A percentile compares a stretch with the other conserved stretches of the same genome.
These are phyloP conservation scores for Rheum nobile DNA, from an alignment of 148 eudicot species.

Conservation along the genomic window DNA sequence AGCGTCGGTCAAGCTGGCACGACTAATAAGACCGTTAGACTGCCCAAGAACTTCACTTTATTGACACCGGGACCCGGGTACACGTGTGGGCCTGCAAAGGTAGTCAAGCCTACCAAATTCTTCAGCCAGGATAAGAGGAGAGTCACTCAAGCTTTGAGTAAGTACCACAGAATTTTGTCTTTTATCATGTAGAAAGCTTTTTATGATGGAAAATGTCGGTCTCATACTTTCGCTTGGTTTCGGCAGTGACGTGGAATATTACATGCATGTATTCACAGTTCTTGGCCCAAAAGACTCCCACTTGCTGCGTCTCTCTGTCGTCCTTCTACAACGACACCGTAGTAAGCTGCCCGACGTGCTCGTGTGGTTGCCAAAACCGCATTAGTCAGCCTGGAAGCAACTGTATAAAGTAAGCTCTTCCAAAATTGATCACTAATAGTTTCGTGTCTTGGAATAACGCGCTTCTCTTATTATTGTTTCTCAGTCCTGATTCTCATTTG, in stretches of 20 bases:
- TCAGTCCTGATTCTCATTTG: conserved; percentile 8
- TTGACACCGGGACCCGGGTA: conserved; percentile 59
- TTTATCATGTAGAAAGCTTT: no score
- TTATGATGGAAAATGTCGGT: no score
- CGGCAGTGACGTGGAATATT: conserved; percentile 92
- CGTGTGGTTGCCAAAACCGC: conserved; percentile 82
- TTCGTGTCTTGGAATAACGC: background rate
- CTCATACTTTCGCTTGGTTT: background rate
- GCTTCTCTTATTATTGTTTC: background rate
- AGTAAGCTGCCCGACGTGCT: conserved; percentile 72
- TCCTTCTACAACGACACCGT: conserved; percentile 85
- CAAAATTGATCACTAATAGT: background rate
- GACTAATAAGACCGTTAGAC: conserved; percentile 42
- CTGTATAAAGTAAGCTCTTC: conserved; percentile 58
- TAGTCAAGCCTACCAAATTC: conserved; percentile 35
- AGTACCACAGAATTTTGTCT: conserved; percentile 12
- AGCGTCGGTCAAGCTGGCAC: conserved; percentile 52
- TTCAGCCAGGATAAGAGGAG: conserved; percentile 35
- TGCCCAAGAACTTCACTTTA: conserved; percentile 52
- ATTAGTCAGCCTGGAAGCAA: conserved; percentile 10
- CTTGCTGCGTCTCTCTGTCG: conserved; percentile 80
- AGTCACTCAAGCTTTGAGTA: conserved; percentile 57
- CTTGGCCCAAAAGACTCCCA: conserved; percentile 65
- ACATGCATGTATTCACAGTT: conserved; percentile 93
- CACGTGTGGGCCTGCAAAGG: conserved; percentile 47